These are phyloP conservation scores for Eucalyptus marginata DNA, from an alignment of 345 rosid species.

Conservation along the genomic window DNA sequence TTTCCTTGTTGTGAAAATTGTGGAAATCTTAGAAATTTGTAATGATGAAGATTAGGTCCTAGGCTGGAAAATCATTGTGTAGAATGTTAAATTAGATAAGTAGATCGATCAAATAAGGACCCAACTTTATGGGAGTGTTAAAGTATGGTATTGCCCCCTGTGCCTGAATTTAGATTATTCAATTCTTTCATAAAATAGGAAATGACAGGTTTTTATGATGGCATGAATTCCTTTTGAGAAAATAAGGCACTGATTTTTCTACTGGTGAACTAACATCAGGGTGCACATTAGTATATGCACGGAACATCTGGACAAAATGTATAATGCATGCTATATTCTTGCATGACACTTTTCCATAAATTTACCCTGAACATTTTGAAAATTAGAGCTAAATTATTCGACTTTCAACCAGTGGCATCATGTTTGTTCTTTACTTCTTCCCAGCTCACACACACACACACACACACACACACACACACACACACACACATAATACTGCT, in stretches of 20 bases:
- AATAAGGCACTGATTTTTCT: neutral
- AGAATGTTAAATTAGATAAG: neutral
- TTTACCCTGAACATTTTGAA: neutral
- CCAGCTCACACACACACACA: neutral
- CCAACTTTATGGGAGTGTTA: neutral
- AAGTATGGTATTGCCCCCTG: neutral
- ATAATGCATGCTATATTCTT: neutral
- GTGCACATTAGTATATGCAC: neutral
- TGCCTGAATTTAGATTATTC: neutral
- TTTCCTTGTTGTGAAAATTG: neutral
- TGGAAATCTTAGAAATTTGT: neutral
- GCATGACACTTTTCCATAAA: neutral
- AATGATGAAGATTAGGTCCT: neutral
- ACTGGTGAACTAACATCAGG: neutral
- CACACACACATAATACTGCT: neutral
- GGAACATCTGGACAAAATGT: neutral
- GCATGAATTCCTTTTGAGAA: neutral
- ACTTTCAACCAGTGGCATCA: neutral
- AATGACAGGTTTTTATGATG: neutral
- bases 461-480: rapidly evolving
- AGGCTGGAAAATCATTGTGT: neutral
- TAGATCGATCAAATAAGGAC: neutral
- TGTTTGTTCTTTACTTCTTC: neutral
- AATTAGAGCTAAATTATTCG: neutral
- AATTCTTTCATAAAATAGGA: neutral